Evolutionary conservation across 2,329 filamentous ascomycete species (phyloP).

Genomic region (Spiromastix sp.): DNA sequence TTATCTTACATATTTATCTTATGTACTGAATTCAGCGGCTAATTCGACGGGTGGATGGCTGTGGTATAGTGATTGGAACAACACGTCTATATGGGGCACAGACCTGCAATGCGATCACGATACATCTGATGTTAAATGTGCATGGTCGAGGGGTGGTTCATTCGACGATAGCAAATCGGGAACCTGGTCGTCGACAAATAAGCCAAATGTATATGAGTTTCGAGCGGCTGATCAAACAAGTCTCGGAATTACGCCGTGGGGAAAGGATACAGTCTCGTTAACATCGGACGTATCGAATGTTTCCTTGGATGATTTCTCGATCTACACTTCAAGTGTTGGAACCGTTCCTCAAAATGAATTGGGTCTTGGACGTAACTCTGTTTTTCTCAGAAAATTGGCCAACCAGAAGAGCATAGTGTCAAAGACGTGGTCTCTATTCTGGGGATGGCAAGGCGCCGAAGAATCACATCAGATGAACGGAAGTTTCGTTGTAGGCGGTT

Average conservation of each 20-base stretch:
- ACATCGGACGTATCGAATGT: neutral
- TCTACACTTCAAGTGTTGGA: constrained; percentile 3
- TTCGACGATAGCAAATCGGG: constrained; percentile 1
- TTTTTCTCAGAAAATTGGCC: neutral
- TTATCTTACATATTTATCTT: neutral
- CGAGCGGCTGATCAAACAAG: neutral
- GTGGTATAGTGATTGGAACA: constrained; percentile 7
- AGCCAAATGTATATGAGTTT: constrained; percentile 1
- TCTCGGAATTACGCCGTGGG: neutral
- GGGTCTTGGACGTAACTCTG: neutral
- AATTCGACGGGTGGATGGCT: neutral
- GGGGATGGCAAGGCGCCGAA: constrained; percentile 6
- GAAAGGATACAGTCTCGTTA: constrained; percentile 6
- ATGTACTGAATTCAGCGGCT: neutral
- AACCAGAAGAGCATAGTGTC: constrained; percentile 5
- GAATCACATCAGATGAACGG: constrained; percentile 7
- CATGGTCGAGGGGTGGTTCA: constrained; percentile 5
- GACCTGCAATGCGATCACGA: neutral
- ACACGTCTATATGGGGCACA: constrained; percentile 3
- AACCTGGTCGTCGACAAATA: neutral
- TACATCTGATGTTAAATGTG: constrained; percentile 1
- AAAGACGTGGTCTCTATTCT: constrained; percentile 9
- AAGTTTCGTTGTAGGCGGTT: constrained; percentile 8
- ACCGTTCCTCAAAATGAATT: neutral
- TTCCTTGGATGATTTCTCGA: constrained; percentile 1